Base-by-base conservation (phyloP, 1,139 yeast species). In the Candida mesenterica region DNA sequence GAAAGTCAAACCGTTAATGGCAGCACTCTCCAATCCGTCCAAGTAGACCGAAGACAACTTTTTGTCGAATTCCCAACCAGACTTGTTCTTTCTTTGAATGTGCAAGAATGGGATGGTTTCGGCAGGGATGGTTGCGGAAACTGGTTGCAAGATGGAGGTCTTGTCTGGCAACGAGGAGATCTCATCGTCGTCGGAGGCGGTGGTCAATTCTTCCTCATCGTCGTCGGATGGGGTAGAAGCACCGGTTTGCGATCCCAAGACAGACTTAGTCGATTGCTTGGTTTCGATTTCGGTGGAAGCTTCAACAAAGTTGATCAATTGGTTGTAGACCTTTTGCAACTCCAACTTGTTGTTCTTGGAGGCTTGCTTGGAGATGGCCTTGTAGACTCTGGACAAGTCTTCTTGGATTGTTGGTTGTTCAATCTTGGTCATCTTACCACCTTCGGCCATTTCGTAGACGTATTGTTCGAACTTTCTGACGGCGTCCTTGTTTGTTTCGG, bases 41-140 rank as follows among this genome's bases (percentile, higher is more conserved):
- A 92, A 78, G 67, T 84, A 92, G 31, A 71, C 55, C 23, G 92
- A 75, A 33, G 98, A 82, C 48, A 86, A 72, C 46, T 75, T 72
- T 52, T 82, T 81, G 65, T 88, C 94, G 61, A 87, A 92, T 46
- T 71, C 76, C 97, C 97, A 92, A 41, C 92, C 94, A 45, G 76
- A 73, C 43, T 75, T 71, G 47, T 72, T 62, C 72, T 82, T 85
- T 68, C 74, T 79, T 74, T 88, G 92, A 57, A 92, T 73, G 65
- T 90, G 95, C 64, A 92, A 77, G 82, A 89, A 92, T 46, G 98
- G 98, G 50, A 92, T 77, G 37, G 96, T 89, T 62, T 86, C 94
- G 38, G 86, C 75, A 48, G 90, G 87, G 43, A 84, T 75, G 28
- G 79, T 68, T 15, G 83, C 73, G 18, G 92, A 82, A 37, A 83